Evolutionary conservation across 2,329 filamentous ascomycete genomes (phyloP).

Genomic region (Talaromyces rugulosus): DNA sequence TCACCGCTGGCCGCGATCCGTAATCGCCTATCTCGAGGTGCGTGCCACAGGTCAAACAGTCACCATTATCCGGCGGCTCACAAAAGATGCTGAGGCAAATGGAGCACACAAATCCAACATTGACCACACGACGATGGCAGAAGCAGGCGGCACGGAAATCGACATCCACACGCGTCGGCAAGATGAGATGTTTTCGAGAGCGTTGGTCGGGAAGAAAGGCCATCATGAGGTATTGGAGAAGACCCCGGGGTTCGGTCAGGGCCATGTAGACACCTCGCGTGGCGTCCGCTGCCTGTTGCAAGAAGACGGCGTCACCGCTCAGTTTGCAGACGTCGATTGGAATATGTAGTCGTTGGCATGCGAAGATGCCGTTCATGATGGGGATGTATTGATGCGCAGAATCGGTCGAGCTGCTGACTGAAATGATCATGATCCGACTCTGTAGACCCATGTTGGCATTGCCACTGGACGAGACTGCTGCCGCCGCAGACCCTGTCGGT

Average conservation of each 20-base stretch:
- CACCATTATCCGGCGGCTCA: constrained; percentile 56
- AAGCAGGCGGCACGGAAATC: constrained; percentile 99
- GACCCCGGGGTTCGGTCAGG: constrained; percentile 59
- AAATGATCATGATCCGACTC: constrained; percentile 82
- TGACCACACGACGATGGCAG: constrained; percentile 86
- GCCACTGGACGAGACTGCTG: constrained; percentile 27
- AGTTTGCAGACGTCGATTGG: constrained; percentile 90
- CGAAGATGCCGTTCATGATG: constrained; percentile 98
- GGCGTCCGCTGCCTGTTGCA: constrained; percentile 83
- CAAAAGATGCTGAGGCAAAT: constrained; percentile 96
- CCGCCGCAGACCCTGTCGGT: constrained; percentile 15
- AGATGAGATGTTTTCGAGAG: constrained; percentile 62
- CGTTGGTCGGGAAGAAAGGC: constrained; percentile 74
- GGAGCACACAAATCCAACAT: constrained; percentile 91
- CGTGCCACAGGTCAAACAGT: constrained; percentile 81
- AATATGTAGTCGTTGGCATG: constrained; percentile 80
- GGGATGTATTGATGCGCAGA: constrained; percentile 89
- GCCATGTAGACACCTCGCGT: constrained; percentile 68
- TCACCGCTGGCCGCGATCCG: constrained; percentile 70
- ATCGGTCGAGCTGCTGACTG: constrained; percentile 83
- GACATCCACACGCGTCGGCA: constrained; percentile 78
- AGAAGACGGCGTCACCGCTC: constrained; percentile 78
- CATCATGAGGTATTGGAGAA: constrained; percentile 93
- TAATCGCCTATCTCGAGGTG: constrained; percentile 72
- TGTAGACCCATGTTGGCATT: constrained; percentile 51